Evolutionary conservation across 2,329 filamentous ascomycete species (phyloP).

Genomic region (Sporothrix brunneoviolacea): DNA sequence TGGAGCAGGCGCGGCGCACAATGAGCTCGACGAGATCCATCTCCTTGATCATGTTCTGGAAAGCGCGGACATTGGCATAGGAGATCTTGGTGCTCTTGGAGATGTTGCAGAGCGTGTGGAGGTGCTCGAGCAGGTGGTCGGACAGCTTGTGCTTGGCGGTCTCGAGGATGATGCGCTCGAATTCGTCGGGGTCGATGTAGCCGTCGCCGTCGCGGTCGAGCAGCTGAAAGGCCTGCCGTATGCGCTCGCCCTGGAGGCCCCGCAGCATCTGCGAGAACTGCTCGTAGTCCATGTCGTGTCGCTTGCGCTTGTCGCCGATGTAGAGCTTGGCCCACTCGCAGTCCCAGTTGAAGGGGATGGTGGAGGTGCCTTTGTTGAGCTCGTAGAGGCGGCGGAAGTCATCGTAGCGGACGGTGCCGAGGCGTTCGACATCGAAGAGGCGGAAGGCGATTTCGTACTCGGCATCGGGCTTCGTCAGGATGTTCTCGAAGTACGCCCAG

Average conservation of each 20-base stretch:
- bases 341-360: conserved; percentile 93
- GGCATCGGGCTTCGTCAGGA: conserved; percentile 88
- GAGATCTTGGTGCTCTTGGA: conserved; percentile 87
- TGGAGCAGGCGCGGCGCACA: conserved; percentile 75
- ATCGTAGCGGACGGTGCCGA: conserved; percentile 81
- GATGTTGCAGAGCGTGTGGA: conserved; percentile 92
- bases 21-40: conserved; percentile 97
- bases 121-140: conserved; percentile 85
- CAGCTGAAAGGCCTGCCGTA: conserved; percentile 87
- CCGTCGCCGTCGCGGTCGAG: conserved; percentile 90
- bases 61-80: conserved; percentile 94
- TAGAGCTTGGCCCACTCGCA: conserved; percentile 95
- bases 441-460: conserved; percentile 99
- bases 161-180: conserved; percentile 92
- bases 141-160: conserved; percentile 94
- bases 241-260: conserved; percentile 89
- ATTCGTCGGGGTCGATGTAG: conserved; percentile 91
- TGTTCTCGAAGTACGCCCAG: conserved; percentile 90
- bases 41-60: conserved; percentile 95
- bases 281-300: conserved; percentile 87
- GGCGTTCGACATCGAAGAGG: conserved; percentile 81
- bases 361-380: conserved; percentile 76
- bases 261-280: conserved; percentile 98
- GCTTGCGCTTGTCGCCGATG: conserved; percentile 77
- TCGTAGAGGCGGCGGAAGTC: conserved; percentile 81